Percentiles rank a stretch among this genome's conserved stretches.
These are phyloP conservation scores for Termitomyces sp. DNA, from an alignment of 768 basidiomycete species.

Conservation along the genomic window DNA sequence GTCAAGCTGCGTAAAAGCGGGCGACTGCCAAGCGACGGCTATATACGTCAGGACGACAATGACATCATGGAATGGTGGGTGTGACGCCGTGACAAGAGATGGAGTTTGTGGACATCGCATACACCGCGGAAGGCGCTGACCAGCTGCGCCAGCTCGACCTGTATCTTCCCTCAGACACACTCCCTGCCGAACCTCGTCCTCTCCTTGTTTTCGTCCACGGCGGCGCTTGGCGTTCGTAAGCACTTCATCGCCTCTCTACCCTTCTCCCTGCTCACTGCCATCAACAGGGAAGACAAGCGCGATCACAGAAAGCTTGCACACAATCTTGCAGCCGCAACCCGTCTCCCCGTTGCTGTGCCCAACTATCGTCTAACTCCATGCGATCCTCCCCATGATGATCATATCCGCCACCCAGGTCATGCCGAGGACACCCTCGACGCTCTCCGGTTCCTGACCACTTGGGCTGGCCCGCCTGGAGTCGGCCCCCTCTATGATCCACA, in stretches of 20 bases:
- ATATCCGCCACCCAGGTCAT: conserved; percentile 67
- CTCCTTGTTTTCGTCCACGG: conserved; percentile 77
- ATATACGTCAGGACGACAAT: conserved; percentile 1
- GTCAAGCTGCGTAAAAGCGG: no score
- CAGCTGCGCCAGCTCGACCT: conserved; percentile 52
- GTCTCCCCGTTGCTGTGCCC: conserved; percentile 61
- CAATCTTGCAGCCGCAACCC: conserved; percentile 44
- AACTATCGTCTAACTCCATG: conserved; percentile 73
- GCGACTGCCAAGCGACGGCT: not conserved
- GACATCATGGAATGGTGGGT: conserved; percentile 10
- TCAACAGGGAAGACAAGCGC: conserved; percentile 73
- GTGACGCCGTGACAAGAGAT: conserved; percentile 11
- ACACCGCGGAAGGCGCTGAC: conserved; percentile 27
- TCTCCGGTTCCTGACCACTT: conserved; percentile 52
- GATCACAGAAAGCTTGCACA: conserved; percentile 54
- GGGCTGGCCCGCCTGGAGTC: conserved; percentile 32
- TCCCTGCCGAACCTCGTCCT: conserved; percentile 3
- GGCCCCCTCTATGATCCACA: conserved; percentile 32
- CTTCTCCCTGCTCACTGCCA: not conserved
- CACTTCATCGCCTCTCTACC: conserved; percentile 1
- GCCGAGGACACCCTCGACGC: conserved; percentile 61
- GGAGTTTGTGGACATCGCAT: conserved; percentile 36
- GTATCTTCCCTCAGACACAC: conserved; percentile 31
- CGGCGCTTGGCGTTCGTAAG: conserved; percentile 81
- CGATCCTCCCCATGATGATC: conserved; percentile 27